phyloP scores from a whole-genome alignment of 768 basidiomycete genomes.

The Suillus paluster region DNA sequence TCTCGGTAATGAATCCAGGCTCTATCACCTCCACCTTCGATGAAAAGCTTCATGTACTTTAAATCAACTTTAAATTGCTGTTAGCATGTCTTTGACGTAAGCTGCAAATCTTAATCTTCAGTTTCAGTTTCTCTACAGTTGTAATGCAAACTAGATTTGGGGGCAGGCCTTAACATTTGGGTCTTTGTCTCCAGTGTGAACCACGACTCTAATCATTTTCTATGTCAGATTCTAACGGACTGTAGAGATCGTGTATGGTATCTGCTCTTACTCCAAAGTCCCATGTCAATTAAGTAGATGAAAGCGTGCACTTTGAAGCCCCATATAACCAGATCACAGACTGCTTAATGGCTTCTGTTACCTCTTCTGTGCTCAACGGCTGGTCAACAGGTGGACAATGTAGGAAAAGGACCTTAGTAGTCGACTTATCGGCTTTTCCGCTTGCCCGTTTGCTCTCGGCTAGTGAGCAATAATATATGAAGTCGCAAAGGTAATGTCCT shows the following conservation, averaged over 20 bases:
- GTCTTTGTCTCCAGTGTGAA: background rate
- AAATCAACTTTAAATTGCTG: too few species aligned
- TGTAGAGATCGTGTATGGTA: background rate
- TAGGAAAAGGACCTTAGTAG: conserved; percentile 60
- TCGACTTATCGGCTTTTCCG: conserved; percentile 36
- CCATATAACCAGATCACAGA: conserved; percentile 64
- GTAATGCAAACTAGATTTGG: background rate
- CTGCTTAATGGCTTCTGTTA: conserved; percentile 65
- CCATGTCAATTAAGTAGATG: conserved; percentile 9
- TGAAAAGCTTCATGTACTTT: too few species aligned
- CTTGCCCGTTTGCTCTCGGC: conserved; percentile 60
- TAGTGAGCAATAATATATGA: conserved; percentile 76
- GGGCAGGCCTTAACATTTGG: too few species aligned
- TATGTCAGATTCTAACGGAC: conserved; percentile 1
- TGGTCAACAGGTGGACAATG: conserved; percentile 73
- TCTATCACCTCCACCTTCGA: too few species aligned
- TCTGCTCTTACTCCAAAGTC: conserved; percentile 14
- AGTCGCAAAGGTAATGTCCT: conserved; percentile 78
- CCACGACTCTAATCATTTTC: background rate
- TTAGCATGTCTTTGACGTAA: too few species aligned
- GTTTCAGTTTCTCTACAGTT: too few species aligned
- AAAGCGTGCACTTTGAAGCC: conserved; percentile 11
- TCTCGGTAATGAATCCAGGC: too few species aligned
- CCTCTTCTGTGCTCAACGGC: conserved; percentile 66
- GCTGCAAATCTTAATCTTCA: too few species aligned